Conservation (phyloP, 371 early-diverging fungal species). For the Apophysomyces ossiformis region DNA sequence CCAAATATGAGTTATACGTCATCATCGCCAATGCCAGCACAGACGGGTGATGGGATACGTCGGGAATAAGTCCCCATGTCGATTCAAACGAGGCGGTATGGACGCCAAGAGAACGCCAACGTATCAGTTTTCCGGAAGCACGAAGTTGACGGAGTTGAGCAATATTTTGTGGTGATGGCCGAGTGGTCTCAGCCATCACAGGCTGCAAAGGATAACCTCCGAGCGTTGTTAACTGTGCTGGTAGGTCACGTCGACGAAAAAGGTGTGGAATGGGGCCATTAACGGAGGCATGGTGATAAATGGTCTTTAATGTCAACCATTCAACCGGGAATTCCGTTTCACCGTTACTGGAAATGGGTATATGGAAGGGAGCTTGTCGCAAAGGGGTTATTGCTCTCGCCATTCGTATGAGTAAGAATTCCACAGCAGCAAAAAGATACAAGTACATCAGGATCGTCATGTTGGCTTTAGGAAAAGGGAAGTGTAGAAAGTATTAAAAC, state of each 20-base stretch:
- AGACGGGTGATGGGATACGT: conserved; percentile 72
- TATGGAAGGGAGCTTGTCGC: neutral
- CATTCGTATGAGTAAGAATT: neutral
- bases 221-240: conserved; percentile 12
- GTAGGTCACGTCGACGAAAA: conserved; percentile 48
- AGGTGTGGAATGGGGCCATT: conserved; percentile 46
- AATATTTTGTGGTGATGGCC: conserved; percentile 29
- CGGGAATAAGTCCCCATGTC: conserved; percentile 56
- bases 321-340: neutral
- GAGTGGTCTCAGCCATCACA: conserved; percentile 25
- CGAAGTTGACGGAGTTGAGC: conserved; percentile 18
- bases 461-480: neutral
- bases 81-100: conserved; percentile 23
- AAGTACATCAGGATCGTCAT: conserved; percentile 2
- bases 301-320: conserved; percentile 27
- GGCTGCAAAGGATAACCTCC: conserved; percentile 31
- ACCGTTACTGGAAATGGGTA: neutral
- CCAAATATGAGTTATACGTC: conserved; percentile 78
- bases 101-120: conserved; percentile 2
- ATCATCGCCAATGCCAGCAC: conserved; percentile 76
- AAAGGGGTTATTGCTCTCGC: neutral
- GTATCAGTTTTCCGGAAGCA: conserved; percentile 14
- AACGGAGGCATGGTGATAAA: conserved; percentile 47
- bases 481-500: neutral
- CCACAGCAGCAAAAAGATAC: neutral